A percentile compares a stretch with the other conserved stretches of the same genome.
phyloP scores from a whole-genome alignment of 257 asterid species.

The Anisodus tanguticus region DNA sequence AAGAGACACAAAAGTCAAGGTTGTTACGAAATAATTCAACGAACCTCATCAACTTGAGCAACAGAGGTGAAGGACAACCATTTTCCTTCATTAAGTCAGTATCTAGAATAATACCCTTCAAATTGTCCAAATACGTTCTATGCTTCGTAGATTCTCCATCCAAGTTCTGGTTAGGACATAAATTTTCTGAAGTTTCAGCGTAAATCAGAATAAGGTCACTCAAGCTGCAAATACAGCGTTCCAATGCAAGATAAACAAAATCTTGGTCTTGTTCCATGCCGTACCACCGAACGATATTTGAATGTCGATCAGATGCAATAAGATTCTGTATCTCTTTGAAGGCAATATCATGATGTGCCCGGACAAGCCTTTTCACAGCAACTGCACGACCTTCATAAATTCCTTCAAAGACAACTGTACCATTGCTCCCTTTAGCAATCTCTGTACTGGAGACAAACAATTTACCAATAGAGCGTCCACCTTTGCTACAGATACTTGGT shows the following conservation, averaged over 20 bases:
- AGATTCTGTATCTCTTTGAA: slow-evolving; percentile 87
- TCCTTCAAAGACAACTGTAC: slow-evolving; percentile 92
- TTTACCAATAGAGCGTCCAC: slow-evolving; percentile 79
- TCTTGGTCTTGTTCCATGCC: slow-evolving; percentile 92
- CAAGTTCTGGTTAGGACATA: slow-evolving; percentile 38
- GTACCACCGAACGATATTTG: slow-evolving; percentile 85
- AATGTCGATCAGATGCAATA: slow-evolving; percentile 85
- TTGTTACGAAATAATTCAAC: slow-evolving; percentile 25
- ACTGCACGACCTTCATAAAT: slow-evolving; percentile 80
- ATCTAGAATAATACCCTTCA: slow-evolving; percentile 49
- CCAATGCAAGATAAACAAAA: slow-evolving; percentile 90
- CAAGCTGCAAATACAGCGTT: slow-evolving; percentile 87
- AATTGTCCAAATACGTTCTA: slow-evolving; percentile 44
- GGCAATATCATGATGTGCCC: slow-evolving; percentile 84
- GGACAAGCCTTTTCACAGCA: slow-evolving; percentile 95
- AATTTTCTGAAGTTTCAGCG: slow-evolving; percentile 48
- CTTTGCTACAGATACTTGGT: slow-evolving; percentile 44
- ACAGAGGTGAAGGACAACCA: slow-evolving; percentile 71
- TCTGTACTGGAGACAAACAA: slow-evolving; percentile 68
- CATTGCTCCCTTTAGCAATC: slow-evolving; percentile 95
- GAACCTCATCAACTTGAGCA: slow-evolving; percentile 85
- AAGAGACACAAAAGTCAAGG: not conserved
- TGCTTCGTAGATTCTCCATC: slow-evolving; percentile 48
- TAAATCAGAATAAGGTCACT: slow-evolving; percentile 72
- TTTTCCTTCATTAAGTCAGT: slow-evolving; percentile 62